A percentile compares a stretch with the other conserved stretches of the same genome.
Evolutionary conservation across 2,329 filamentous ascomycete species (phyloP).

Genomic region (Fusarium austroafricanum): DNA sequence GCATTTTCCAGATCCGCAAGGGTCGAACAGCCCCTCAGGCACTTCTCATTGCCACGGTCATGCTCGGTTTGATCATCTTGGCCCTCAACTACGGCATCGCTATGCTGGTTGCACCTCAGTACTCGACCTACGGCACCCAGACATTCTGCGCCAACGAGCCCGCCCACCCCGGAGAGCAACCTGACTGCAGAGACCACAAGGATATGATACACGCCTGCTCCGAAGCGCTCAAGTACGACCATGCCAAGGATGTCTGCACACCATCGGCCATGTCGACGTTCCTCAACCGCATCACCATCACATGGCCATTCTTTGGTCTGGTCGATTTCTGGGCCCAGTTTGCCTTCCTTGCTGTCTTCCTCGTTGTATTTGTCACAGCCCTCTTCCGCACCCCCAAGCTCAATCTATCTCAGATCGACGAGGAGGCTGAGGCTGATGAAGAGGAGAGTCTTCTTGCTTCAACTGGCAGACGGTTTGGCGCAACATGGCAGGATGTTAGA

Average conservation of each 20-base stretch:
- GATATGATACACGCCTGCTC: constrained; percentile 85
- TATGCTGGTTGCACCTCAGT: constrained; percentile 96
- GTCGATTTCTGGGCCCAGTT: constrained; percentile 98
- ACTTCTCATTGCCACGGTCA: constrained; percentile 87
- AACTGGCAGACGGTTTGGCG: constrained; percentile 83
- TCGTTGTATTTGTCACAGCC: constrained; percentile 82
- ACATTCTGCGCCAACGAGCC: constrained; percentile 86
- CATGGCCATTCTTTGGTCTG: constrained; percentile 94
- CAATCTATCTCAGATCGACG: constrained; percentile 81
- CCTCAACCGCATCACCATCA: constrained; percentile 89
- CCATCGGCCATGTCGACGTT: constrained; percentile 93
- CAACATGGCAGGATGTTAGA: constrained; percentile 89
- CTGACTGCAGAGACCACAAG: constrained; percentile 78
- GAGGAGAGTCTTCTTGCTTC: constrained; percentile 91
- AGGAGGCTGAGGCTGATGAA: constrained; percentile 90
- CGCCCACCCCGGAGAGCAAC: constrained; percentile 70
- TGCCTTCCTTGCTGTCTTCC: constrained; percentile 84
- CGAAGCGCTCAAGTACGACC: constrained; percentile 76
- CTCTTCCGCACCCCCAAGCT: constrained; percentile 84
- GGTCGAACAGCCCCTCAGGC: constrained; percentile 93
- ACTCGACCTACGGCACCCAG: constrained; percentile 92
- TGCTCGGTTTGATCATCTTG: constrained; percentile 88
- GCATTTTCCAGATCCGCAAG: constrained; percentile 89
- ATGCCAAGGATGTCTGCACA: constrained; percentile 86
- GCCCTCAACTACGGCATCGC: constrained; percentile 93